Evolutionary conservation across 345 rosid genomes (phyloP), one percentile per base, ranked within the genome.

Genomic region (Rubroshorea leprosula): DNA sequence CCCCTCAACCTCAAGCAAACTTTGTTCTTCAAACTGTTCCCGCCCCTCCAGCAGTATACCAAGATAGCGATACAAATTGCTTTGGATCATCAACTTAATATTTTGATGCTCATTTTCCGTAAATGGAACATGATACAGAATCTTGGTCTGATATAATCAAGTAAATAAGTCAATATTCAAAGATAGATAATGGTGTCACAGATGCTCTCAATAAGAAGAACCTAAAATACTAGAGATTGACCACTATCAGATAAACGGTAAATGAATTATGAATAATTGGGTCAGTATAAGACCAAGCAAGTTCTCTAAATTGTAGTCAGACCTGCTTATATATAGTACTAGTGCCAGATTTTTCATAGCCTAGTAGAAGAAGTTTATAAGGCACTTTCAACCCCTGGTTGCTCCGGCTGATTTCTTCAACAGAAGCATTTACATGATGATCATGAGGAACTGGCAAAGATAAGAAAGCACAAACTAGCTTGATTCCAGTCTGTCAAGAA

Each of bases 301-400:
- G 26, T 47, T 59, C 18, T 18, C 47, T 38, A 20, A 19, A 35
- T 49, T 22, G n/a, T 8, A 51, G 31, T 23, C 66, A 61, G 55
- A 85, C 99, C 82, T 92, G 91, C 74, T 89, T 92, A 73, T 83
- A 86, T 56, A 92, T 68, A 43, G 99, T 83, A 62, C 94, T 76
- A 1, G 91, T 80, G 68, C 99, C 99, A 24, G 94, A 85, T 55
- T 85, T 85, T 63, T 70, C 75, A 46, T 61, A 66, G 64, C 94
- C 97, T 23, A 89, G 76, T 48, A 93, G 81, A 69, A 93, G 88
- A 70, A 86, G 77, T 57, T 72, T 89, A 53, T 44, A 53, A 55
- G 76, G 70, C 57, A 15, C 53, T 63, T 72, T 76, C 49, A 67
- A 74, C 38, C 64, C 76, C 48, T 1, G 17, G 24, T 39, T 48